These are phyloP conservation scores for Lentinula raphanica DNA, from an alignment of 768 basidiomycete genomes.

Conservation along the genomic window DNA sequence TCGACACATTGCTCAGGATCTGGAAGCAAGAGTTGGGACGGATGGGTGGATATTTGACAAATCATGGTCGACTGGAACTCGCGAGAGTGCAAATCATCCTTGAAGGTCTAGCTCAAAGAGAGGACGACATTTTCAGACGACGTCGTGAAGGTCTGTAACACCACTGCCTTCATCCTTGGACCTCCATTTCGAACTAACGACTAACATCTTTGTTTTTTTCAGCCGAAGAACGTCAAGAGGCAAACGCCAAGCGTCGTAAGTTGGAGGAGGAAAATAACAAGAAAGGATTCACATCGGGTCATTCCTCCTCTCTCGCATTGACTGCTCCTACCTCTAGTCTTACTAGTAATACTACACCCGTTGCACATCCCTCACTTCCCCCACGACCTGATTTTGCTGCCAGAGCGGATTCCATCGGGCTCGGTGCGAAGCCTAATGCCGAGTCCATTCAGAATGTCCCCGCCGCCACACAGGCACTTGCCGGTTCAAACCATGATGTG, in stretches of 20 bases:
- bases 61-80: conserved; percentile 86
- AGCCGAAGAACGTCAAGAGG: conserved; percentile 94
- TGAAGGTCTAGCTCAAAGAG: conserved; percentile 87
- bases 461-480: conserved; percentile 66
- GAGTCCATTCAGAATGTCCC: conserved; percentile 55
- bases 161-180: not conserved
- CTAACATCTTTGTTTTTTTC: conserved; percentile 12
- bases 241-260: conserved; percentile 84
- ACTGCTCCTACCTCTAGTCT: conserved; percentile 41
- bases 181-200: too few relatives aligned
- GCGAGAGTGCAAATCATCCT: conserved; percentile 88
- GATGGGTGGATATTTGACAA: conserved; percentile 97
- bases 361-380: conserved; percentile 55
- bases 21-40: conserved; percentile 91
- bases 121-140: conserved; percentile 92
- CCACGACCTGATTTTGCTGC: conserved; percentile 70
- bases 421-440: conserved; percentile 57
- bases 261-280: conserved; percentile 44
- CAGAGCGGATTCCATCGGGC: conserved; percentile 72
- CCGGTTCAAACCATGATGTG: conserved; percentile 84
- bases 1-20: conserved; percentile 92
- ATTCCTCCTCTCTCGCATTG: conserved; percentile 45
- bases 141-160: conserved; percentile 80
- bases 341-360: conserved; percentile 21
- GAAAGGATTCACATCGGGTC: conserved; percentile 35